Base-by-base conservation (phyloP, 495 filamentous ascomycete genomes). In the Hypoxylon cercidicola region DNA sequence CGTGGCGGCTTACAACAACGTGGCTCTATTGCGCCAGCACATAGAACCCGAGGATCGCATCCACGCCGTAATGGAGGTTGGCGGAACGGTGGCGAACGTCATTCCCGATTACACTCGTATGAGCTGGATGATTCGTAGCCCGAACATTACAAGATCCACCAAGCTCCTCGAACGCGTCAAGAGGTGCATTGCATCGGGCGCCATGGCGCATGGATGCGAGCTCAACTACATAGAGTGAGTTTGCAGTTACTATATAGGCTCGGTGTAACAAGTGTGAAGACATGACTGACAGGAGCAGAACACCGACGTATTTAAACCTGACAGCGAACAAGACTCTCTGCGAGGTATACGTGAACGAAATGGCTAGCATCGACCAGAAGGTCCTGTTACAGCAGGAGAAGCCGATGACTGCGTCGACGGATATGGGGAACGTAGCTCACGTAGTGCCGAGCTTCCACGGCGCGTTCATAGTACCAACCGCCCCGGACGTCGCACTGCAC, bases 1-100 rank as follows among this genome's bases (percentile, higher is more conserved):
- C 8, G 82, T 87, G 12, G 74, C 82, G 0, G 82, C 85, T 3
- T 90, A 90, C 69, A 88, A 87, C 68, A 84, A 80, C 55, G 74
- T 90, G 32, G 78, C 83, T 16, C 81, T 89, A 30, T 73, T 90
- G 5, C 82, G 88, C 4, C 87, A 90, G 62, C 88, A 90, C 69
- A 85, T 85, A 20, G 35, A 73, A 10, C 78, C 79, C 0, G 64
- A 72, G 13, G 74, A 84, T 54, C 74, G 76, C 35, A 72, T 83
- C 16, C 81, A 84, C 45, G 75, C 78, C 0, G 72, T 81, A 6
- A 78, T 84, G 39, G 64, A 72, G 6, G 74, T 81, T 41, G 80
- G 80, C n/a, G 81, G 80, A 10, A 71, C 77, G 10, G 71, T 75
- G 7, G 75, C 80, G 25, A 84, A 84, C 57, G 75, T 87, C n/a